Base-by-base conservation (phyloP, 2,329 filamentous ascomycete genomes). In the Aspergillus candidus region DNA sequence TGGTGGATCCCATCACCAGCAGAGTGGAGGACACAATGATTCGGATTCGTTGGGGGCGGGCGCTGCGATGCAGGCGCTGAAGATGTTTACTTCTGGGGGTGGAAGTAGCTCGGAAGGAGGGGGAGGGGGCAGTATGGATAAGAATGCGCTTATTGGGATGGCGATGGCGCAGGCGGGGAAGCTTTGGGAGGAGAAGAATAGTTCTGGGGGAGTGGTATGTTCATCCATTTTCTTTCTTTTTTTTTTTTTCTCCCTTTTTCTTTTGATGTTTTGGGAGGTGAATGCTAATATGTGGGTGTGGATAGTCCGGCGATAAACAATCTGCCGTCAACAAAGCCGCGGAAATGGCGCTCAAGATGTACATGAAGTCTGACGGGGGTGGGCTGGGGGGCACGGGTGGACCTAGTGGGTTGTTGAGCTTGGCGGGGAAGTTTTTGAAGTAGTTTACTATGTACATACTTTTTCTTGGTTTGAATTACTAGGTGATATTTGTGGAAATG, bases 261-360 rank as follows among this genome's bases (percentile, higher is more conserved):
- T 27, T 40, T 41, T n/a, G n/a, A 4, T 11, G 52, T 29, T 22
- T 45, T 37, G 11, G 10, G 18, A 18, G 18, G 6, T 34, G 4
- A 12, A 30, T 50, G 32, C 50, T 52, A 40, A 50, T 36, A 4
- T 40, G 32, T n/a, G 15, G 4, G 2, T 27, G 12, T 49, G n/a
- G n/a, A 2, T 43, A 70, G 67, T 50, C 76, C 18, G 78, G 84
- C 4, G 85, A 79, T 68, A 95, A 95, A 78, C 81, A 95, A 68
- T 82, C 81, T 38, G 88, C 82, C 39, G 73, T 96, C 37, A 81
- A 85, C 62, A 74, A 82, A 65, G 90, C 90, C 3, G 89, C 82
- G 2, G 83, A 94, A 75, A 84, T 87, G 78, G 90, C 89, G 3
- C 67, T 95, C 57, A 89, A 94, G 78, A 85, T 95, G 80, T 95